phyloP scores from a whole-genome alignment of 495 filamentous ascomycete species.

The Podospora bellae-mahoneyi region DNA sequence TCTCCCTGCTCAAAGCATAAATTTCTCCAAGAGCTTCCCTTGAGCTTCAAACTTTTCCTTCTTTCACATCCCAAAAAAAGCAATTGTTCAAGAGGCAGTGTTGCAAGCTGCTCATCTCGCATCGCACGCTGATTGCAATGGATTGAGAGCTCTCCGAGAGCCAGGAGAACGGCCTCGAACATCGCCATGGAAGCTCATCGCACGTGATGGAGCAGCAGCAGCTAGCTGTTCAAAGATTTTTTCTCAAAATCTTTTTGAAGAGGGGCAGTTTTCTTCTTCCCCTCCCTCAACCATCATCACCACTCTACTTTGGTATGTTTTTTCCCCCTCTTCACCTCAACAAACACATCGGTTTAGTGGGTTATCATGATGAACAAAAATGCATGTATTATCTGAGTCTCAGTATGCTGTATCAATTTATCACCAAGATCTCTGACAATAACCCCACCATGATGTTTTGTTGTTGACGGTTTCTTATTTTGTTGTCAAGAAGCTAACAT shows the following conservation, averaged over 20 bases:
- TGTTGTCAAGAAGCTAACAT: conserved; percentile 22
- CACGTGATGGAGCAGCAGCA: conserved; percentile 7
- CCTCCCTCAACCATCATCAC: conserved; percentile 11
- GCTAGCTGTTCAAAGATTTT: neutral
- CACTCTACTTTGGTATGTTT: conserved; percentile 13
- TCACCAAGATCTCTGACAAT: conserved; percentile 62
- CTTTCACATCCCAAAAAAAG: too few relatives aligned
- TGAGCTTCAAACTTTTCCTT: conserved; percentile 3
- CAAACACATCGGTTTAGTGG: conserved; percentile 14
- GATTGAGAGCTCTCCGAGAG: neutral
- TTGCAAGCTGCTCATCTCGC: neutral
- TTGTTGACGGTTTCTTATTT: conserved; percentile 8
- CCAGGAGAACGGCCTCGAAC: neutral
- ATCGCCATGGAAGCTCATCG: neutral
- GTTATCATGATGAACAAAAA: conserved; percentile 47
- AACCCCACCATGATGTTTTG: conserved; percentile 1
- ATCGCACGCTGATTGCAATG: neutral
- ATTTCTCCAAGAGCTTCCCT: conserved; percentile 13
- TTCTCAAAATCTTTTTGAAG: neutral
- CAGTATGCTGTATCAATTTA: conserved; percentile 42
- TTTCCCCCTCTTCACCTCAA: conserved; percentile 5
- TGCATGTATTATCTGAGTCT: conserved; percentile 62
- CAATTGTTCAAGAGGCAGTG: neutral
- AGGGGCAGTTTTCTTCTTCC: conserved; percentile 12
- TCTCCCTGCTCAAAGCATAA: conserved; percentile 13